Evolutionary conservation across 106 monocot species (phyloP).

Genomic region (Ottelia alismoides): DNA sequence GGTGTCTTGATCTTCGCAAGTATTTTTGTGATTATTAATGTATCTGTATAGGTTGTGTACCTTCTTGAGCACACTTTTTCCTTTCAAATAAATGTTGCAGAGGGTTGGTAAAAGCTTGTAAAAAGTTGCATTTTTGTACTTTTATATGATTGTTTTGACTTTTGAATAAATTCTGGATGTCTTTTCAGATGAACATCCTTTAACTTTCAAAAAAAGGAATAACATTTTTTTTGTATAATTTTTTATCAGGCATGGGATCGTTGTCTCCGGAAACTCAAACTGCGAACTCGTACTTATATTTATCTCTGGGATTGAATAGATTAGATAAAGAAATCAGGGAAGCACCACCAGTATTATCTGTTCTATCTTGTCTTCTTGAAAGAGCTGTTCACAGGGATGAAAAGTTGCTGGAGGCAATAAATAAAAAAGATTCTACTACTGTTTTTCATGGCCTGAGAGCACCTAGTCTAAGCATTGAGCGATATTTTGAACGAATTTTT

Average conservation of each 20-base stretch:
- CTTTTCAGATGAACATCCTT: no score
- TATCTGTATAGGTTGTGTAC: no score
- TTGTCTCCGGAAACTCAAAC: conserved; percentile 9
- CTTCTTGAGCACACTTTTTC: no score
- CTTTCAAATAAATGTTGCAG: no score
- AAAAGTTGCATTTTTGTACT: no score
- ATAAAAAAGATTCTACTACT: conserved; percentile 22
- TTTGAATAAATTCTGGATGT: no score
- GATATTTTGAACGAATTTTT: conserved; percentile 56
- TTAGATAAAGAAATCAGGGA: conserved; percentile 24
- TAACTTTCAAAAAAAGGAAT: no score
- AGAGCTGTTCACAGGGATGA: conserved; percentile 43
- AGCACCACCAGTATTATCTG: conserved; percentile 31
- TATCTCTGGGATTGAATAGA: conserved; percentile 34
- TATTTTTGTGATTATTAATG: no score
- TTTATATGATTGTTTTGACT: no score
- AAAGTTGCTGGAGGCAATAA: conserved; percentile 18
- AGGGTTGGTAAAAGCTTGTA: no score
- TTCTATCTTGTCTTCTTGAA: conserved; percentile 42
- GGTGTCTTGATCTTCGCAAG: no score
- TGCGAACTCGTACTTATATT: conserved; percentile 19
- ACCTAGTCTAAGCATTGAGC: conserved; percentile 36
- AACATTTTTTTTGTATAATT: no score
- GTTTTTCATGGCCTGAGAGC: conserved; percentile 57
- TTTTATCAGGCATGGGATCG: conserved; percentile 35